phyloP scores from a whole-genome alignment of 2,329 filamentous ascomycete species.

The Colletotrichum graminicola region DNA sequence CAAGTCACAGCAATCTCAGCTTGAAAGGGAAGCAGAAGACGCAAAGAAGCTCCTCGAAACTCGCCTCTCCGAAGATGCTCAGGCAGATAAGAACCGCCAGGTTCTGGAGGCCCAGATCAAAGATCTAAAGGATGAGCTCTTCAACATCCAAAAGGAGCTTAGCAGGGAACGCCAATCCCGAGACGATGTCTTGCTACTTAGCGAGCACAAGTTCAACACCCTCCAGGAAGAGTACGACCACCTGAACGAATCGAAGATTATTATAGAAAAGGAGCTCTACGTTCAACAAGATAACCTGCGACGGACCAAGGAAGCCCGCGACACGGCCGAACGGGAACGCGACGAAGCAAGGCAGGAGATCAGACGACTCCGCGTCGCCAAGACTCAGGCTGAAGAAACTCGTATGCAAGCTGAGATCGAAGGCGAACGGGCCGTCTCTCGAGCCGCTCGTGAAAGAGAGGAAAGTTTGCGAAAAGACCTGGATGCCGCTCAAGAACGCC shows the following conservation, averaged over 20 bases:
- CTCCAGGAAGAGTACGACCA: conserved; percentile 87
- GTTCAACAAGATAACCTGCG: conserved; percentile 92
- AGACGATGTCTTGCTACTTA: conserved; percentile 91
- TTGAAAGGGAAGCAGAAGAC: conserved; percentile 90
- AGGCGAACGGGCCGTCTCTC: conserved; percentile 83
- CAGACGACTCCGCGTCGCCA: conserved; percentile 83
- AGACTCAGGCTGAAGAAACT: conserved; percentile 86
- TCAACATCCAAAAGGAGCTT: conserved; percentile 86
- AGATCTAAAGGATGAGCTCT: conserved; percentile 87
- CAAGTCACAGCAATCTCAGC: conserved; percentile 83
- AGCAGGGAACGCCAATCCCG: conserved; percentile 93
- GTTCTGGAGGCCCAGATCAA: conserved; percentile 89
- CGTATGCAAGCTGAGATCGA: conserved; percentile 84
- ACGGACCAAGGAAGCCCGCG: conserved; percentile 84
- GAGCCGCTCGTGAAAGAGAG: conserved; percentile 84
- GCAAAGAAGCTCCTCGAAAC: conserved; percentile 88
- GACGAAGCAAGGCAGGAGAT: conserved; percentile 92
- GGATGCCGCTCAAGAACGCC: conserved; percentile 79
- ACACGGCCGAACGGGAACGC: conserved; percentile 85
- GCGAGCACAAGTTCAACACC: conserved; percentile 86
- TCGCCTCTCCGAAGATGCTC: conserved; percentile 88
- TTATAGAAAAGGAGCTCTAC: conserved; percentile 97
- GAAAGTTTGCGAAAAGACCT: conserved; percentile 82
- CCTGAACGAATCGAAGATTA: conserved; percentile 94
- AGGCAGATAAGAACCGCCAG: conserved; percentile 83